Conservation (phyloP, 805 yeast species). For the Cephaloascus albidus region DNA sequence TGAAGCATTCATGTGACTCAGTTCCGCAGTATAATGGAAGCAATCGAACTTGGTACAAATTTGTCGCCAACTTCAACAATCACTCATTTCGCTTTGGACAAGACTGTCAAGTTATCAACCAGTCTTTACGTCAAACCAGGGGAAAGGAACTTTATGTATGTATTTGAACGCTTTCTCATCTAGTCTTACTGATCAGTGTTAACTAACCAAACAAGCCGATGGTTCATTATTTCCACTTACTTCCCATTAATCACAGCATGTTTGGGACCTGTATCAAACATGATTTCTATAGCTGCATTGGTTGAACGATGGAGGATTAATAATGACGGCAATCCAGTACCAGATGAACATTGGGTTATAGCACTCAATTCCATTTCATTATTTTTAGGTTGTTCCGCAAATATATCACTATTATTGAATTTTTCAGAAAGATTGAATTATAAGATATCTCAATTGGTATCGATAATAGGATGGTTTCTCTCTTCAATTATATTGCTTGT, state of each 20-base stretch:
- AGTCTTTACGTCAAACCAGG: constrained; percentile 26
- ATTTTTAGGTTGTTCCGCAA: constrained; percentile 57
- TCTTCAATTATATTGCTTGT: constrained; percentile 48
- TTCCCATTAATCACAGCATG: constrained; percentile 74
- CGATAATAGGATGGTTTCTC: constrained; percentile 54
- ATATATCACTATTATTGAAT: constrained; percentile 57
- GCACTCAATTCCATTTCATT: constrained; percentile 56
- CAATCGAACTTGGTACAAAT: too few relatives aligned
- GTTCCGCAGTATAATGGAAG: too few relatives aligned
- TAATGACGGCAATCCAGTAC: constrained; percentile 11
- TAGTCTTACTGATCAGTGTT: too few relatives aligned
- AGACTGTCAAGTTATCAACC: constrained; percentile 2
- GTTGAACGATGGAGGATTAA: constrained; percentile 56
- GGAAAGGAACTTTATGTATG: constrained; percentile 17
- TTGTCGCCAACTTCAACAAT: neutral
- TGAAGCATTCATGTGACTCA: too few relatives aligned
- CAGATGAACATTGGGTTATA: constrained; percentile 35
- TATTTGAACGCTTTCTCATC: too few relatives aligned
- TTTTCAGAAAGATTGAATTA: constrained; percentile 53
- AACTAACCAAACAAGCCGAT: constrained; percentile 15
- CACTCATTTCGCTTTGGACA: neutral
- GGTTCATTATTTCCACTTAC: constrained; percentile 62
- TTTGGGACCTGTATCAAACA: constrained; percentile 69
- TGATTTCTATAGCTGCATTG: constrained; percentile 65
- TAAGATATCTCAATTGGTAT: constrained; percentile 48